These are phyloP conservation scores for Lyophyllum semitale DNA, from an alignment of 768 basidiomycete species.

Conservation along the genomic window DNA sequence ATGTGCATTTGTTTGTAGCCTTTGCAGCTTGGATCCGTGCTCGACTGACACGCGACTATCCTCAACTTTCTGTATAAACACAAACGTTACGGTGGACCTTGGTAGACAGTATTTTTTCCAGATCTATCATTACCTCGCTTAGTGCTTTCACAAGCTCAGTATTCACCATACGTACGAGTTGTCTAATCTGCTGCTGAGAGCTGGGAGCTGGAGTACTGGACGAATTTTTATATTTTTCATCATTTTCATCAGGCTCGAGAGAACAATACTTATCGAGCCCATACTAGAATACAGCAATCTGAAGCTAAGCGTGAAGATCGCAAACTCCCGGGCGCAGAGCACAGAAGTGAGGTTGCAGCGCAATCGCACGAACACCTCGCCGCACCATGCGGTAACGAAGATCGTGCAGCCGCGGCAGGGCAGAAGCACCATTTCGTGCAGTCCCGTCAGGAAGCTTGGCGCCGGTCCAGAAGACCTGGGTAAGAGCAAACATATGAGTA, in stretches of 20 bases:
- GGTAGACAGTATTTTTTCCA: too few relatives aligned
- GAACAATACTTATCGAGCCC: too few relatives aligned
- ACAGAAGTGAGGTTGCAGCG: constrained; percentile 61
- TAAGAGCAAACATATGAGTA: background rate
- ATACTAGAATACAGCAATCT: background rate
- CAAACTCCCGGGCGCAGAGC: constrained; percentile 50
- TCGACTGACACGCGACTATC: background rate
- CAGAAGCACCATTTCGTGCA: constrained; percentile 34
- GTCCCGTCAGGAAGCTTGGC: constrained; percentile 38
- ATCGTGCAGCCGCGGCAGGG: constrained; percentile 50
- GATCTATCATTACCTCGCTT: too few relatives aligned
- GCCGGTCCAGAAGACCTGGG: constrained; percentile 71
- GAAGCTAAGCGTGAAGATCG: constrained; percentile 21
- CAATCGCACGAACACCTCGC: constrained; percentile 46
- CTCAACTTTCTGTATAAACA: background rate
- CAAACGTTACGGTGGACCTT: background rate
- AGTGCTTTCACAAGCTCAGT: too few relatives aligned
- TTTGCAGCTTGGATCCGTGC: constrained; percentile 3
- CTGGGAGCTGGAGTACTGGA: too few relatives aligned
- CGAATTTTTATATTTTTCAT: too few relatives aligned
- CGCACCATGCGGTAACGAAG: constrained; percentile 48
- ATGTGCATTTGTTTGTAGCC: constrained; percentile 25
- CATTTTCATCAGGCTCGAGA: too few relatives aligned
- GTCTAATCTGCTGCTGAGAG: too few relatives aligned
- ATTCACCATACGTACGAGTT: too few relatives aligned